Evolutionary conservation across 139 green algal species (phyloP), one percentile per base, ranked within the genome.

Genomic region (Nannochloris sp.): DNA sequence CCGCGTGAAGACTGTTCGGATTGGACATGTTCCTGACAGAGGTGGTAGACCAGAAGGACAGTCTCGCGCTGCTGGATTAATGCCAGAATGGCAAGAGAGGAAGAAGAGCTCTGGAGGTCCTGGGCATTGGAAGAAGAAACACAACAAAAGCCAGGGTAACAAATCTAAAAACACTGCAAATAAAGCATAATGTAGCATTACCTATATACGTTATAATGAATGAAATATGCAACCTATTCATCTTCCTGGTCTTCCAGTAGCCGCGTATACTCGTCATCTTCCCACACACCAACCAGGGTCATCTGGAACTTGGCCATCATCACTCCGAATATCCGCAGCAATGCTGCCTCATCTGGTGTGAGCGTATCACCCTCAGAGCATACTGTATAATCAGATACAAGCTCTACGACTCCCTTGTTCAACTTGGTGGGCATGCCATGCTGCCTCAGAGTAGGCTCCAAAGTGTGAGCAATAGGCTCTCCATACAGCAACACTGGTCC

Each of bases 351-450:
- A 60, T 90, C 76, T 60, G 88, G 62, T 31, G 85, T 83, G 44
- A 97, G 75, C 60, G 69, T 63, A 60, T 94, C 64, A 2, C 90
- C 88, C 60, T 72, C 68, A 10, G 49, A 71, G 74, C 56, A 50
- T 40, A 94, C 88, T 70, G 64, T 61, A 61, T 87, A 73, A 70
- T 95, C 87, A 14, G 76, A 57, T 31, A 94, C 60, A 50, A 95
- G 72, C 77, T 95, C 85, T 60, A 97, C 85, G 25, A 95, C 85
- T 0, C 90, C 90, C 71, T 91, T 92, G 75, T 93, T 88, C 4
- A 98, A 84, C 59, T 81, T 80, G 2, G 88, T 94, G 48, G 94
- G 93, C 74, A 99, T 73, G 8, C 92, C 92, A 64, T 94, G 80
- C 66, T 90, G 84, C 8, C 94, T 78, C 62, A 99, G 81, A 29